phyloP scores from a whole-genome alignment of 306 rosid species.

The Luffa aegyptiaca region DNA sequence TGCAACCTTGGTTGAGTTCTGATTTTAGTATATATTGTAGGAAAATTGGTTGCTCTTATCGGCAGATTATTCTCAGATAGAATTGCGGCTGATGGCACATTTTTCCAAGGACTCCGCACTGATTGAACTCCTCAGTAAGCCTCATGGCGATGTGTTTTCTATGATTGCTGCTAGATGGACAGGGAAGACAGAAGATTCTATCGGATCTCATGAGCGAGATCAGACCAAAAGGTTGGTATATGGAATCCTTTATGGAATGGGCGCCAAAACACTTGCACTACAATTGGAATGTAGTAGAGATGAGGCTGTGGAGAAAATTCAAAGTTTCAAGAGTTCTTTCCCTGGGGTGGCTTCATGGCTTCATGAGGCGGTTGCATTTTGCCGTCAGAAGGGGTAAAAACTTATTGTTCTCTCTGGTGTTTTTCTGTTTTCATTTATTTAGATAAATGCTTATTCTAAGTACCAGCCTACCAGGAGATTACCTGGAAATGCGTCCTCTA shows the following conservation, averaged over 20 bases:
- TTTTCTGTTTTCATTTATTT: background rate
- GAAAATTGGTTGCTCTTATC: slow-evolving; percentile 82
- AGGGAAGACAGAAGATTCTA: slow-evolving; percentile 56
- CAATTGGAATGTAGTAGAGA: slow-evolving; percentile 65
- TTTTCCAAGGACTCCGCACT: slow-evolving; percentile 74
- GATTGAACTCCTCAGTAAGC: slow-evolving; percentile 62
- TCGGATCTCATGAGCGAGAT: slow-evolving; percentile 58
- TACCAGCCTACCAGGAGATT: background rate
- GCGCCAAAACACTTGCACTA: slow-evolving; percentile 75
- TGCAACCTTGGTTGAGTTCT: background rate
- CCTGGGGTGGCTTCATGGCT: slow-evolving; percentile 97
- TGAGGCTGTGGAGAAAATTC: slow-evolving; percentile 78
- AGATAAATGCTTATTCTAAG: background rate
- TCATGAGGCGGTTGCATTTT: slow-evolving; percentile 55
- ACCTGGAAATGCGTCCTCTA: background rate
- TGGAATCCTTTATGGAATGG: slow-evolving; percentile 99
- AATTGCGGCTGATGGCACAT: slow-evolving; percentile 94
- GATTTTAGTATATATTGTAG: slow-evolving; percentile 28
- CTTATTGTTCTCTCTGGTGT: background rate
- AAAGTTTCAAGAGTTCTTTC: slow-evolving; percentile 68
- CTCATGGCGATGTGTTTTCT: slow-evolving; percentile 68
- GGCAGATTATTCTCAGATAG: slow-evolving; percentile 98
- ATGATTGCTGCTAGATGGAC: slow-evolving; percentile 93
- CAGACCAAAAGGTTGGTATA: slow-evolving; percentile 88
- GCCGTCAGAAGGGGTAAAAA: slow-evolving; percentile 75